phyloP scores from a whole-genome alignment of 257 asterid genomes.

The Striga asiatica region DNA sequence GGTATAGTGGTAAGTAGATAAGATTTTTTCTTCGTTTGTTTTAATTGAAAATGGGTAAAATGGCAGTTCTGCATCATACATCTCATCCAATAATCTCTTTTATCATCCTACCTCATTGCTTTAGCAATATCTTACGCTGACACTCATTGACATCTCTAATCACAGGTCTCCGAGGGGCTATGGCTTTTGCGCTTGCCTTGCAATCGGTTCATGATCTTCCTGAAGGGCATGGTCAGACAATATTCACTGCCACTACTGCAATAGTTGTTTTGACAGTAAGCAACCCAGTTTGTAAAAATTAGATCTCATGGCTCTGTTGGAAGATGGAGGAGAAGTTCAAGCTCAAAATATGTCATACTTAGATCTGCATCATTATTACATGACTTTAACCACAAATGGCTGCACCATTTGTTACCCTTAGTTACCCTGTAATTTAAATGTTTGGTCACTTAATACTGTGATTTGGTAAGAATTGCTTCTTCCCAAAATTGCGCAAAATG shows the following conservation, averaged over 20 bases:
- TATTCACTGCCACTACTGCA: constrained; percentile 98
- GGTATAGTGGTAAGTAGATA: constrained; percentile 82
- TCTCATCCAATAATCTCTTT: not conserved
- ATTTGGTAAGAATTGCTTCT: not conserved
- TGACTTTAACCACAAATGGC: not conserved
- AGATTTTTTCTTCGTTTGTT: not conserved
- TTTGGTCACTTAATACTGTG: constrained; percentile 4
- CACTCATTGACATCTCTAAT: constrained; percentile 13
- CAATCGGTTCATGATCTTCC: constrained; percentile 99
- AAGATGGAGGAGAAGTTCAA: constrained; percentile 14
- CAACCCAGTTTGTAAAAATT: not conserved
- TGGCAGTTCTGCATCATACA: constrained; percentile 3
- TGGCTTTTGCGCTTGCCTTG: constrained; percentile 98
- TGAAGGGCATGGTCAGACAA: constrained; percentile 96
- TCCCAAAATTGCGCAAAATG: not conserved
- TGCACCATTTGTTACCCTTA: not conserved
- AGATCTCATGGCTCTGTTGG: constrained; percentile 4
- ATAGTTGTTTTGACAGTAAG: constrained; percentile 86
- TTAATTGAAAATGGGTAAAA: no score
- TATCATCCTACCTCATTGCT: not conserved
- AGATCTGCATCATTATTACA: not conserved
- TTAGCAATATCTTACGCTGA: not conserved
- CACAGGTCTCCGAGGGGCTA: constrained; percentile 97
- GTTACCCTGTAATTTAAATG: constrained; percentile 7
- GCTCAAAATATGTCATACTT: constrained; percentile 1